Evolutionary conservation across 345 rosid genomes (phyloP).

Genomic region (Firmiana major): DNA sequence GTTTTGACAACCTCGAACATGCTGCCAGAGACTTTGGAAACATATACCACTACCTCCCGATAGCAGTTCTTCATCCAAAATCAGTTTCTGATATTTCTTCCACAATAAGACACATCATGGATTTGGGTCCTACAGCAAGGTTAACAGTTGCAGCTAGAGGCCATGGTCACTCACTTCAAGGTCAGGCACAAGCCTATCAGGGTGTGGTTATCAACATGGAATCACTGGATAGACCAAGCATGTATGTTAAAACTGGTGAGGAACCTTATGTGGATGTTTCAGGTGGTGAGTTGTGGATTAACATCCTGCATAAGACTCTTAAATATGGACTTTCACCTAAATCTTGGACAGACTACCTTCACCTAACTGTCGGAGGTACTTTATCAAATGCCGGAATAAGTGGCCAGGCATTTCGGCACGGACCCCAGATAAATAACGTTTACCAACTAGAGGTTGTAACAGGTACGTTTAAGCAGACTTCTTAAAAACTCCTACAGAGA

Average conservation of each 20-base stretch:
- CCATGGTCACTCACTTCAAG: slow-evolving; percentile 90
- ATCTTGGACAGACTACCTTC: slow-evolving; percentile 98
- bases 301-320: slow-evolving; percentile 73
- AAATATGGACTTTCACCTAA: slow-evolving; percentile 77
- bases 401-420: slow-evolving; percentile 86
- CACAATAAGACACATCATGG: slow-evolving; percentile 44
- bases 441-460: slow-evolving; percentile 84
- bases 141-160: slow-evolving; percentile 93
- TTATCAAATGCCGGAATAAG: slow-evolving; percentile 90
- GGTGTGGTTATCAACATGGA: slow-evolving; percentile 87
- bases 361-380: slow-evolving; percentile 90
- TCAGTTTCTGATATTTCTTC: slow-evolving; percentile 80
- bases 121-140: slow-evolving; percentile 56
- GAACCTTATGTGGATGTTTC: slow-evolving; percentile 76
- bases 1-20: slow-evolving; percentile 47
- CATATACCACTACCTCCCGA: slow-evolving; percentile 55
- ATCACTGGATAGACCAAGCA: slow-evolving; percentile 46
- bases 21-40: slow-evolving; percentile 91
- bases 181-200: slow-evolving; percentile 79
- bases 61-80: slow-evolving; percentile 69
- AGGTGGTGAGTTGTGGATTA: slow-evolving; percentile 90
- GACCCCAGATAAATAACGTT: slow-evolving; percentile 88
- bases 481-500: not conserved
- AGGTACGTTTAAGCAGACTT: slow-evolving; percentile 43
- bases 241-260: slow-evolving; percentile 42